Evolutionary conservation across 208 protist species (phyloP), one percentile per base, ranked within the genome.

Genomic region (Trypanosoma cruzi): DNA sequence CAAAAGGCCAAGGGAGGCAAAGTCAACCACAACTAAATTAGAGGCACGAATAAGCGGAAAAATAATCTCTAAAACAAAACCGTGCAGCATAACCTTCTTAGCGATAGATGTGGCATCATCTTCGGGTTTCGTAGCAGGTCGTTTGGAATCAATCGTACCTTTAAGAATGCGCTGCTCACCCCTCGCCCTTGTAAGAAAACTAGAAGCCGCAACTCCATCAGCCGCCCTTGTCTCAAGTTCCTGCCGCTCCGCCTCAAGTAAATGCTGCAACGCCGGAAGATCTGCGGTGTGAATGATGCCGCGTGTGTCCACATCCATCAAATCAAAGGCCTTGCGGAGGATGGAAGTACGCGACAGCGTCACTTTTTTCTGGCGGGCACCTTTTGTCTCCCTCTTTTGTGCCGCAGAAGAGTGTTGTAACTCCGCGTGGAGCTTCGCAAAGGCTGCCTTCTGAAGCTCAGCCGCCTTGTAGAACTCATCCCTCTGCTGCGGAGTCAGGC

Each of bases 1-100:
- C 8, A 93, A 32, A 67, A 93, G 71, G 16, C 75, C 82, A 28
- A 90, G 22, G 0, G 84, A 80, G 4, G 87, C 54, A 63, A 93
- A 93, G 60, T 93, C 87, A 44, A 90, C 64, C 37, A 70, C 16
- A 20, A 77, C 37, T 31, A 93, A 80, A 52, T 74, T 71, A 31
- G 84, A 85, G 20, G 79, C 42, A 13, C 61, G n/a, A 22, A 71
- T 59, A 28, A 90, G 58, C 18, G 87, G 87, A 28, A 93, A 68
- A 22, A 90, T 62, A 26, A 90, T 80, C 29, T 93, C 89, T 64
- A 90, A 66, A 6, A 80, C 73, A 69, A 93, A 78, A 13, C 77
- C 78, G 46, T 87, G 68, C 14, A 88, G 72, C 26, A 81, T 52
- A 32, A 49, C 57, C 72, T 32, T 80, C 67, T 26, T 22, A 46